Conservation (phyloP, 352 stramenopile genomes). For the Pythium grandisporangium region DNA sequence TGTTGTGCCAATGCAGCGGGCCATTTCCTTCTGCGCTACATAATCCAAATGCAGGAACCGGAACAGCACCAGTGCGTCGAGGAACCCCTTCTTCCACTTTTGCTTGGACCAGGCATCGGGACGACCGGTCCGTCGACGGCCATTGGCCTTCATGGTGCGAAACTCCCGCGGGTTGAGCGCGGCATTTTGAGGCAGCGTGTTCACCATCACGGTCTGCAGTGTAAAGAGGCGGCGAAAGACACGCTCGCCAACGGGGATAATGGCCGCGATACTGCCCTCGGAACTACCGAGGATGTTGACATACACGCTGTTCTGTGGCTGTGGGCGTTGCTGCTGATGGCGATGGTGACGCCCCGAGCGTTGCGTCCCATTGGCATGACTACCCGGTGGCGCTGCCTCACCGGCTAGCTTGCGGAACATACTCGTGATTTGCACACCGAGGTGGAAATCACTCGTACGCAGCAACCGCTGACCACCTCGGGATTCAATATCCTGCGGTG, state of each 20-base stretch:
- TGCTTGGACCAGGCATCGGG: constrained; percentile 80
- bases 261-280: constrained; percentile 62
- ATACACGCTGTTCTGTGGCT: constrained; percentile 26
- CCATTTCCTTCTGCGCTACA: constrained; percentile 83
- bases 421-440: constrained; percentile 66
- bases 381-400: neutral
- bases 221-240: constrained; percentile 83
- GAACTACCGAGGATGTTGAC: constrained; percentile 76
- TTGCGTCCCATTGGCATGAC: too few relatives aligned
- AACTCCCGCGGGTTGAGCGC: constrained; percentile 83
- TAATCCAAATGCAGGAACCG: constrained; percentile 79
- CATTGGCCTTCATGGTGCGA: constrained; percentile 65
- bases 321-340: neutral
- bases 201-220: constrained; percentile 87
- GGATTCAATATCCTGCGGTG: constrained; percentile 77
- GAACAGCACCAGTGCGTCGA: constrained; percentile 74
- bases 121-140: constrained; percentile 40
- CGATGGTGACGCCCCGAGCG: too few relatives aligned
- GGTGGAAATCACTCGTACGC: constrained; percentile 75
- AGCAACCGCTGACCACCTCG: constrained; percentile 74
- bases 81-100: constrained; percentile 86
- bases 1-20: constrained; percentile 82
- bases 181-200: constrained; percentile 78
- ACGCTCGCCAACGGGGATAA: constrained; percentile 71
- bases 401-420: constrained; percentile 74